Evolutionary conservation across 306 rosid species (phyloP).

Genomic region (Quercus aquifolioides): DNA sequence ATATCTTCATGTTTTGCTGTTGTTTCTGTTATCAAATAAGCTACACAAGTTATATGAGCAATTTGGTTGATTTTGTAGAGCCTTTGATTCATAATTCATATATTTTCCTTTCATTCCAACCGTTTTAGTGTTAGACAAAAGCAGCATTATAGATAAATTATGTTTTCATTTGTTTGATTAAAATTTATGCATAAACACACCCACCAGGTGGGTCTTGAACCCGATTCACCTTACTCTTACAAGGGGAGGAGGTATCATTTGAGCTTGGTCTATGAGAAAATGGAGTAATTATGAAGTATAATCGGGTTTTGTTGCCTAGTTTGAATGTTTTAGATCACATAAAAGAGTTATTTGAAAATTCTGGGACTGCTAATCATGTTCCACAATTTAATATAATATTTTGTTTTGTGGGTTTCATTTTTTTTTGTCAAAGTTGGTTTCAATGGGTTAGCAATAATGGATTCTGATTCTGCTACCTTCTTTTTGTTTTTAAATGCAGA

Average conservation of each 20-base stretch:
- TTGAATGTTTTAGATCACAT: neutral
- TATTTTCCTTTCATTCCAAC: neutral
- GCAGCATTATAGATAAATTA: neutral
- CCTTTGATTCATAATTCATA: neutral
- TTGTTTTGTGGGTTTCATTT: neutral
- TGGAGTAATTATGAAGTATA: neutral
- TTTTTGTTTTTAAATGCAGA: conserved; percentile 46
- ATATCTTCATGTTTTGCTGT: neutral
- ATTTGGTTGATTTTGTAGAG: neutral
- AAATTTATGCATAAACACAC: neutral
- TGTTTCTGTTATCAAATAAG: neutral
- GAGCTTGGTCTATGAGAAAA: neutral
- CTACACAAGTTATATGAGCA: neutral
- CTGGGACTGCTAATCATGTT: neutral
- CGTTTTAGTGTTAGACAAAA: neutral
- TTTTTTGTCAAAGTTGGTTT: neutral
- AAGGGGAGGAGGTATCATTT: neutral
- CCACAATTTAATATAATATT: neutral
- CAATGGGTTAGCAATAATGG: neutral
- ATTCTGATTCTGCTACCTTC: neutral
- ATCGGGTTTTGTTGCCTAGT: neutral
- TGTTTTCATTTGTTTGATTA: neutral
- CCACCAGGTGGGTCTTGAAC: too few species aligned
- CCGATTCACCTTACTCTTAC: neutral
- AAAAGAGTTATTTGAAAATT: neutral